A percentile compares a stretch with the other conserved stretches of the same genome.
phyloP scores from a whole-genome alignment of 805 yeast species.

The Zygosaccharomyces gambellarensis region DNA sequence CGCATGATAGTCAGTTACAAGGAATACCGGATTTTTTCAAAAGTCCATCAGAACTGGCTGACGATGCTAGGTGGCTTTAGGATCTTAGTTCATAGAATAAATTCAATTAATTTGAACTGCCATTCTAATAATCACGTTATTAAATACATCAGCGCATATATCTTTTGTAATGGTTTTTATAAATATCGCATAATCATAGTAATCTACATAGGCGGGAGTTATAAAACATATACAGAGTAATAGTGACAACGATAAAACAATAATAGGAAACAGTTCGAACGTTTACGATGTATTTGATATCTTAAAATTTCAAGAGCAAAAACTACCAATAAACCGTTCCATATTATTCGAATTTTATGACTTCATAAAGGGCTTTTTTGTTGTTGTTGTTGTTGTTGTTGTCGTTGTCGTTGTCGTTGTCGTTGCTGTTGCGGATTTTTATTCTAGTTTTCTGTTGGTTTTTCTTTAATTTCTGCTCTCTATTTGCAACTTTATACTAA shows the following conservation, averaged over 20 bases:
- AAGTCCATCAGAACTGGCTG: constrained; percentile 18
- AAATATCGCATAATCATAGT: constrained; percentile 5
- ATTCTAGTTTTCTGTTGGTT: too few relatives aligned
- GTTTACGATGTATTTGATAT: too few relatives aligned
- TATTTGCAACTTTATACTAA: too few relatives aligned
- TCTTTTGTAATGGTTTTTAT: constrained; percentile 1
- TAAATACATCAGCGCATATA: not conserved
- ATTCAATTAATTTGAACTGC: not conserved
- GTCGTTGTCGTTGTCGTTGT: too few relatives aligned
- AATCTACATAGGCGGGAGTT: not conserved
- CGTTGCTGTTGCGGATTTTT: too few relatives aligned
- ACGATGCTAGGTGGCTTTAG: constrained; percentile 17
- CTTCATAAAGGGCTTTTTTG: not conserved
- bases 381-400: not conserved
- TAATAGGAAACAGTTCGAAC: not conserved
- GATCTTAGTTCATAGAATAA: not conserved
- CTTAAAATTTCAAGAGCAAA: too few relatives aligned
- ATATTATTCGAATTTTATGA: too few relatives aligned
- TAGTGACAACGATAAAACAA: not conserved
- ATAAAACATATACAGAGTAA: not conserved
- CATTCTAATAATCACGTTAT: not conserved
- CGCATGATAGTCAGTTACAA: constrained; percentile 16
- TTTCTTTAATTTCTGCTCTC: too few relatives aligned
- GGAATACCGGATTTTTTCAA: constrained; percentile 26
- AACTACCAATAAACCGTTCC: too few relatives aligned